phyloP scores from a whole-genome alignment of 306 rosid genomes.

The Hippophae rhamnoides region DNA sequence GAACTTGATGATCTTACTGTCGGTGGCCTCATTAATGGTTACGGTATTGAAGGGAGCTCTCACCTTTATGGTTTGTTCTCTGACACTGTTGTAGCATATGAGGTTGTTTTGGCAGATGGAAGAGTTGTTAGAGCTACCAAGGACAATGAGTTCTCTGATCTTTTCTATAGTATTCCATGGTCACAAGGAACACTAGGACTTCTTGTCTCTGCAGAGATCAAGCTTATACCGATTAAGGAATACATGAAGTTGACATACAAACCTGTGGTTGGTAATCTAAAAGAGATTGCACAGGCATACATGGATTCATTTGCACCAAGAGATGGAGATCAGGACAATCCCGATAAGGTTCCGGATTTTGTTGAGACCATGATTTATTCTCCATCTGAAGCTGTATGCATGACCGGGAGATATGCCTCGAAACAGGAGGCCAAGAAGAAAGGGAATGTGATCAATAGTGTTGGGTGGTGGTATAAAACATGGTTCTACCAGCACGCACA shows the following conservation, averaged over 20 bases:
- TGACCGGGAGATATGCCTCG: conserved; percentile 82
- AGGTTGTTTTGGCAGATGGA: conserved; percentile 84
- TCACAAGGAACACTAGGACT: conserved; percentile 96
- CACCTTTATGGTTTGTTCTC: conserved; percentile 85
- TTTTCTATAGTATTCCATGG: conserved; percentile 82
- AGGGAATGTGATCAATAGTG: conserved; percentile 71
- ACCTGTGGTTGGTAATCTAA: conserved; percentile 68
- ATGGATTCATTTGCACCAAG: conserved; percentile 79
- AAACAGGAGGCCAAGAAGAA: conserved; percentile 89
- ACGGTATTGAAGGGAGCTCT: conserved; percentile 97
- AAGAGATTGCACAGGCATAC: conserved; percentile 74
- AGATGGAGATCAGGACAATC: conserved; percentile 81
- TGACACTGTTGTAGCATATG: conserved; percentile 87
- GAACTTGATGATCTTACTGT: conserved; percentile 98
- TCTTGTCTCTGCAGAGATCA: conserved; percentile 93
- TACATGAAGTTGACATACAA: conserved; percentile 80
- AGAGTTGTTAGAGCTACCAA: conserved; percentile 81
- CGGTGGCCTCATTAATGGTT: conserved; percentile 96
- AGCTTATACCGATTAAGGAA: conserved; percentile 75
- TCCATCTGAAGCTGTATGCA: conserved; percentile 67
- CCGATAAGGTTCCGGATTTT: conserved; percentile 83
- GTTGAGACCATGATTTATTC: conserved; percentile 84
- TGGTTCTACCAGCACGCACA: conserved; percentile 97
- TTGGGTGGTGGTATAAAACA: conserved; percentile 94
- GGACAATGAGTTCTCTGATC: conserved; percentile 86